Base-by-base conservation (phyloP, 441 rosid species). In the Populus hybrid region DNA sequence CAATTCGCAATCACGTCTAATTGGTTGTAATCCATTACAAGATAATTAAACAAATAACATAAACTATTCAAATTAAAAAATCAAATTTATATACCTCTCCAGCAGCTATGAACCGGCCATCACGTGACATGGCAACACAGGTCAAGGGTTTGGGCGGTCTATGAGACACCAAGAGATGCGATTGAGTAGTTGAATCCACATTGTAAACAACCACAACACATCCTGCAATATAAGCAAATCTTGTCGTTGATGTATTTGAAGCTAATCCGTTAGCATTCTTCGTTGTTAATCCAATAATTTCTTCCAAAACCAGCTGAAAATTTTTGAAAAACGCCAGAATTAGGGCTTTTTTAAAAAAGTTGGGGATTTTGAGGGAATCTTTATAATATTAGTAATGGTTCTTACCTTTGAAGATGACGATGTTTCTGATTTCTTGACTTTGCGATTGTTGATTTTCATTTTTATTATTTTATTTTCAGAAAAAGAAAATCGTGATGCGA, bases 101-200 rank as follows among this genome's bases (percentile, higher is more conserved):
- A 38, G 97, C 93, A 21, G 97, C 98, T 2, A 94, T 80, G 36
- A 88, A 92, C 8, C 89, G 88, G 34, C 96, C 98, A 35, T 91
- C 92, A 30, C 12, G 83, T 0, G 96, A 91, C 74, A 91, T 74
- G 0, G 94, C 90, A 24, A 94, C 91, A 75, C 94, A 94, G 80
- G 81, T 84, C 80, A 92, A 81, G 32, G 96, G 89, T 75, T 87
- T 94, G 10, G 98, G 94, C 69, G 82, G 74, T 65, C 97, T 85
- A 66, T 89, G 94, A 83, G 96, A 83, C 59, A 84, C 93, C 75
- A 85, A 71, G 70, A 94, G 93, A 72, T 89, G 94, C 8, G 93
- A 92, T 21, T 91, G 98, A 63, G 83, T 77, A 46, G 82, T 84
- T 0, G 89, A 83, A 65, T 83, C 88, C 23, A 85, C 93, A 78